Conservation (phyloP, 768 basidiomycete genomes). For the Russula emetica region DNA sequence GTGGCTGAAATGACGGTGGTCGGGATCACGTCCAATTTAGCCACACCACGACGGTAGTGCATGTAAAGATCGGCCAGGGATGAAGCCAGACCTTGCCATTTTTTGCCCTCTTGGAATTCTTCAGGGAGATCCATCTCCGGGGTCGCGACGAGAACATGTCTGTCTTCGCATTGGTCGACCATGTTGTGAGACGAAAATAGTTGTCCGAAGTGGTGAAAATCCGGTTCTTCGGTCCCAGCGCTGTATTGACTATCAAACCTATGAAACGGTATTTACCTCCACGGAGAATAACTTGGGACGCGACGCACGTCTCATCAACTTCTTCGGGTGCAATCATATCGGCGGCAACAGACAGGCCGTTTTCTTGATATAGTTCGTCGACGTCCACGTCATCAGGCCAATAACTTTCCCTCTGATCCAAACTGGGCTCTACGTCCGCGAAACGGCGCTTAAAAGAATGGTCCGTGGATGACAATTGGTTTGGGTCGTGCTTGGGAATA, state of each 20-base stretch:
- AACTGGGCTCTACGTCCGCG: background rate
- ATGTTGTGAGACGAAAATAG: background rate
- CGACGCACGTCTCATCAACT: constrained; percentile 14
- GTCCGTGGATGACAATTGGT: background rate
- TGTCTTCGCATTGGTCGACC: constrained; percentile 37
- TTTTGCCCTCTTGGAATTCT: constrained; percentile 8
- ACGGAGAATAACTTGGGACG: background rate
- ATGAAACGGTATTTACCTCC: background rate
- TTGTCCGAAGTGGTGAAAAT: background rate
- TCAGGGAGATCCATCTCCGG: constrained; percentile 15
- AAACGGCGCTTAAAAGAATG: background rate
- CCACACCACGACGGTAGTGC: constrained; percentile 46
- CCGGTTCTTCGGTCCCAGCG: constrained; percentile 10
- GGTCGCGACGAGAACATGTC: constrained; percentile 42
- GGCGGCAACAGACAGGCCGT: background rate
- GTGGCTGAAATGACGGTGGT: constrained; percentile 31
- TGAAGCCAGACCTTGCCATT: constrained; percentile 14
- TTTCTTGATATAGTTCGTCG: constrained; percentile 7
- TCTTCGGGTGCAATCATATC: background rate
- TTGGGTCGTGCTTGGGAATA: constrained; percentile 2
- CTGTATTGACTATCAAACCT: constrained; percentile 7
- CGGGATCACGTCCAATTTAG: constrained; percentile 43
- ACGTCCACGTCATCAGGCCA: constrained; percentile 6
- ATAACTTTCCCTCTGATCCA: background rate
- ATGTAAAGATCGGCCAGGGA: constrained; percentile 25